phyloP scores from a whole-genome alignment of 2,329 filamentous ascomycete genomes.

The Aureobasidium sp. region DNA sequence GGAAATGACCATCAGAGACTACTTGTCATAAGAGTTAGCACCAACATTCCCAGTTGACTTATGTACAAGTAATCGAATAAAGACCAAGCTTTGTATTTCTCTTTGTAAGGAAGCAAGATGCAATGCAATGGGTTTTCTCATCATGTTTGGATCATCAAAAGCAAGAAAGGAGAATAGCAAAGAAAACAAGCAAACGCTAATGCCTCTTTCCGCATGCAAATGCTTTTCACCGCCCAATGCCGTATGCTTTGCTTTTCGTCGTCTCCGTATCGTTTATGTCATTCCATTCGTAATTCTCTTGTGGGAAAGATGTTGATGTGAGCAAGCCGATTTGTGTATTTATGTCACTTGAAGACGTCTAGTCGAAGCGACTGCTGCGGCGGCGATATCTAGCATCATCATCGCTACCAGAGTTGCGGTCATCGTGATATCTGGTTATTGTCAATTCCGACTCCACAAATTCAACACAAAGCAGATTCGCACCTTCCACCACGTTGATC shows the following conservation, averaged over 20 bases:
- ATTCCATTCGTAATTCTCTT: background rate
- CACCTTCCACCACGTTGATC: background rate
- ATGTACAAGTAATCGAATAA: background rate
- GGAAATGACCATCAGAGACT: background rate
- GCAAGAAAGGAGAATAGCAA: background rate
- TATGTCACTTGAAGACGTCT: background rate
- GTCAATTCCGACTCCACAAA: background rate
- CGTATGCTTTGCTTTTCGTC: background rate
- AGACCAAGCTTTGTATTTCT: background rate
- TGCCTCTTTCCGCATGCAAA: background rate
- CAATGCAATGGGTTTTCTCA: background rate
- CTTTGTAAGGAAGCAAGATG: background rate
- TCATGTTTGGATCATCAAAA: background rate
- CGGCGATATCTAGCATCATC: background rate
- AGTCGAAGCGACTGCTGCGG: background rate
- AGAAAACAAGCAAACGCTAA: background rate
- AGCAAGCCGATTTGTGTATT: background rate
- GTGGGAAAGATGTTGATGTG: background rate
- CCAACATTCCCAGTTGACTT: background rate
- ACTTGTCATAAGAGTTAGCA: background rate
- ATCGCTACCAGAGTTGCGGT: background rate
- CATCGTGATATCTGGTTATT: background rate
- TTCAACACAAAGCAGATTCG: background rate
- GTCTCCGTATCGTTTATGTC: background rate
- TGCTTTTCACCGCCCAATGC: conserved; percentile 1